phyloP scores from a whole-genome alignment of 768 basidiomycete genomes.

The Boletus coccyginus region DNA sequence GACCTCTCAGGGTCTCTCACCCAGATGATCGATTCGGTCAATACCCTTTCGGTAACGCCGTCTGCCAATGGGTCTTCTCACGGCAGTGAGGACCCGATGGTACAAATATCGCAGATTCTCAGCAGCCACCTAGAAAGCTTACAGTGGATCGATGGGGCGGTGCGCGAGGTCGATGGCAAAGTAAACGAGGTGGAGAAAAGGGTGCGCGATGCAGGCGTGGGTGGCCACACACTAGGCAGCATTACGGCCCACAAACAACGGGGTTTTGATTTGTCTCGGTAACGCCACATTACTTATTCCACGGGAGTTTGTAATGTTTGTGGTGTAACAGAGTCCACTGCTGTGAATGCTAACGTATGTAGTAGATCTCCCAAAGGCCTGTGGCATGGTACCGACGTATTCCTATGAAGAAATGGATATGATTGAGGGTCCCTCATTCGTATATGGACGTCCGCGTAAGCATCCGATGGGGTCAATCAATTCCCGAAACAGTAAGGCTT shows the following conservation, averaged over 20 bases:
- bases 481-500: background rate
- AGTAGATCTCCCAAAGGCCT: background rate
- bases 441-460: too few relatives aligned
- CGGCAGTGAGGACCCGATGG: constrained; percentile 72
- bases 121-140: constrained; percentile 92
- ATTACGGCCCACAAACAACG: constrained; percentile 32
- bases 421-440: too few relatives aligned
- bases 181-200: constrained; percentile 74
- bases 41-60: constrained; percentile 62
- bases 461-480: background rate
- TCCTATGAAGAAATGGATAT: background rate
- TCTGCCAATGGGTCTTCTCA: constrained; percentile 30
- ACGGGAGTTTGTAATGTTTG: background rate
- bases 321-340: background rate
- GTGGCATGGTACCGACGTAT: too few relatives aligned
- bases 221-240: constrained; percentile 20
- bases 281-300: background rate
- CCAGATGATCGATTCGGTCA: constrained; percentile 95
- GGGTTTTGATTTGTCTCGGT: constrained; percentile 35
- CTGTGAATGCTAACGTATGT: background rate
- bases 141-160: constrained; percentile 89
- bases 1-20: constrained; percentile 87
- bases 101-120: constrained; percentile 88
- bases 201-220: constrained; percentile 45
- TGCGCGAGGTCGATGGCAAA: constrained; percentile 77